Base-by-base conservation (phyloP, 805 yeast genomes). In the Metschnikowia hibisci region DNA sequence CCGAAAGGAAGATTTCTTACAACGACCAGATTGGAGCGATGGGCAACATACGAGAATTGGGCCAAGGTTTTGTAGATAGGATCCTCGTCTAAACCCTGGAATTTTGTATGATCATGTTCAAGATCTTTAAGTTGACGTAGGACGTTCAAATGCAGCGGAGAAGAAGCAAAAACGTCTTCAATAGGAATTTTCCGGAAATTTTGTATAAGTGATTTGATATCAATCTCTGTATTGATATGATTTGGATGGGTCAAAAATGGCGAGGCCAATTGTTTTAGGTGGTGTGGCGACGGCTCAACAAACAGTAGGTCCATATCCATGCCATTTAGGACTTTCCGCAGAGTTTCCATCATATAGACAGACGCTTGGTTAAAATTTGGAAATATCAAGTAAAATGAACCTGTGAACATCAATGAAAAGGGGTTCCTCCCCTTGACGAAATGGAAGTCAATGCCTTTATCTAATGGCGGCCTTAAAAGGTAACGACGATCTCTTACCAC, bases 331-430 rank as follows among this genome's bases (percentile, higher is more conserved):
- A 66, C 63, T 41, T 74, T 71, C 7, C 72, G 70, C 10, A 56
- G 45, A 0, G 82, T 75, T 50, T 80, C 85, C 15, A 67, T 54
- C 58, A 66, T 69, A 56, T 74, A 82, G 3, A 67, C 66, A 15
- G 76, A 66, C 0, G 88, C 87, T 14, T 71, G 73, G 20, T 67
- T 64, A 30, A 59, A 55, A 31, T 64, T 60, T 4, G 66, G 64
- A 53, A 84, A 84, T 6, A 78, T 56, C 28, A 84, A 58, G 55
- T 74, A 82, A 56, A 79, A 80, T 4, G 73, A 68, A 32, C 76
- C 74, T 45, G 69, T 61, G 23, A 76, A 71, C 30, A 61, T 48
- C 18, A 83, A 55, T 13, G 64, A 71, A 2, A 56, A 39, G 0
- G 78, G 75, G 47, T 74, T 65, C 41, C 89, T 58, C 10, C 76